Percentiles rank a stretch among this genome's conserved stretches.
Evolutionary conservation across 805 yeast genomes (phyloP).

Genomic region (Wickerhamomyces alni): DNA sequence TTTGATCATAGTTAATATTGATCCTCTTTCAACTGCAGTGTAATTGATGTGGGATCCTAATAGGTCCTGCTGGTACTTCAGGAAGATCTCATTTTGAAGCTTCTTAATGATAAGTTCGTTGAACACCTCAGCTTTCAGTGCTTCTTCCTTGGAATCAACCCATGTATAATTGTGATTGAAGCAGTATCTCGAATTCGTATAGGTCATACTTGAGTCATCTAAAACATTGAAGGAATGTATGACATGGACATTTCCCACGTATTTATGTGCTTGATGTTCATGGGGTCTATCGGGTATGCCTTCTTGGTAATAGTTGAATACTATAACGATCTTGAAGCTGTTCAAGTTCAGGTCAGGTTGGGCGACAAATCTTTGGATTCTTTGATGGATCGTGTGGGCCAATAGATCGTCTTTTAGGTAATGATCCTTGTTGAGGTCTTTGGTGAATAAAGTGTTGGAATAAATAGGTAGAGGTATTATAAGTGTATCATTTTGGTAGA

Average conservation of each 20-base stretch:
- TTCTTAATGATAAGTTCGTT: slow-evolving; percentile 19
- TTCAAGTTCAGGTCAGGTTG: slow-evolving; percentile 12
- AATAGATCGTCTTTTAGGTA: slow-evolving; percentile 15
- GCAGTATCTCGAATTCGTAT: slow-evolving; percentile 14
- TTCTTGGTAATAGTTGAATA: slow-evolving; percentile 18
- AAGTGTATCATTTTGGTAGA: slow-evolving; percentile 16
- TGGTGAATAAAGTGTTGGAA: slow-evolving; percentile 16
- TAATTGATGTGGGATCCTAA: slow-evolving; percentile 18
- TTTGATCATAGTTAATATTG: slow-evolving; percentile 16
- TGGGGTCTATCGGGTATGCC: slow-evolving; percentile 20
- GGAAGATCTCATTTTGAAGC: slow-evolving; percentile 16
- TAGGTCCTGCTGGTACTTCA: slow-evolving; percentile 16
- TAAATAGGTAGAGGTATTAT: slow-evolving; percentile 19
- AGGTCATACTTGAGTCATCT: slow-evolving; percentile 17
- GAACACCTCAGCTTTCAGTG: slow-evolving; percentile 15
- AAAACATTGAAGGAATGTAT: slow-evolving; percentile 13
- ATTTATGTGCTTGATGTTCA: slow-evolving; percentile 19
- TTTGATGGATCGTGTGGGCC: slow-evolving; percentile 9
- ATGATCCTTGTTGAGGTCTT: slow-evolving; percentile 17
- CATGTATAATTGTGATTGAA: slow-evolving; percentile 19
- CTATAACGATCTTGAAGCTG: slow-evolving; percentile 14
- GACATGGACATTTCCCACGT: slow-evolving; percentile 21
- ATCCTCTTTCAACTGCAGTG: slow-evolving; percentile 16
- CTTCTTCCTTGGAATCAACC: slow-evolving; percentile 21
- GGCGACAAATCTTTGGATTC: slow-evolving; percentile 15